These are phyloP conservation scores for Brasenia schreberi DNA, from an alignment of 164 flowering plant species.

Conservation along the genomic window DNA sequence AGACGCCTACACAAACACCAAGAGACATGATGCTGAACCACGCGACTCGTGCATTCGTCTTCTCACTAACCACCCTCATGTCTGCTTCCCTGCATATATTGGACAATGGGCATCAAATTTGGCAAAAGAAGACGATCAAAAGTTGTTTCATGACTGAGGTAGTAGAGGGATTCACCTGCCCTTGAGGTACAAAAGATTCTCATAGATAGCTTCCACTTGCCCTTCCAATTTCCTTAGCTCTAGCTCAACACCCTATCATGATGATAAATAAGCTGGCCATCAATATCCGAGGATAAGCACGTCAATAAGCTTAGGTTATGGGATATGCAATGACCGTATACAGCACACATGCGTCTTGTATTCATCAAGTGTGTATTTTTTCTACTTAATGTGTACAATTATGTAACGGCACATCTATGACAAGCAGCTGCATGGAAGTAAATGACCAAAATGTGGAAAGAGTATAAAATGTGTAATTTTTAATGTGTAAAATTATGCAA, in stretches of 20 bases:
- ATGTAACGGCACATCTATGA: too few species aligned
- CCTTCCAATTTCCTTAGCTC: slow-evolving; percentile 93
- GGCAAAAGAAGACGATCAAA: background rate
- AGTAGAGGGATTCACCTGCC: slow-evolving; percentile 31
- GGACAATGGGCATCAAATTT: background rate
- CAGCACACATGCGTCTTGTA: too few species aligned
- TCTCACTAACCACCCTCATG: slow-evolving; percentile 73
- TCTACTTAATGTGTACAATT: too few species aligned
- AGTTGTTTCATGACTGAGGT: background rate
- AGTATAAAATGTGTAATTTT: too few species aligned
- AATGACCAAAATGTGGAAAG: too few species aligned
- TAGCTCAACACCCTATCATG: slow-evolving; percentile 73
- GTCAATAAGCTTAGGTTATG: too few species aligned
- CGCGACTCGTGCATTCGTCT: slow-evolving; percentile 70
- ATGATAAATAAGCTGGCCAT: background rate
- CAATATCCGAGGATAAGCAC: background rate
- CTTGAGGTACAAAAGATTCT: slow-evolving; percentile 64
- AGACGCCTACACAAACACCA: slow-evolving; percentile 64
- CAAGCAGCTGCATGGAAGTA: too few species aligned
- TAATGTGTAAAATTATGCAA: too few species aligned
- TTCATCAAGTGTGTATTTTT: too few species aligned
- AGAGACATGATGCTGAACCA: slow-evolving; percentile 70
- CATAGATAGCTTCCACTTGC: slow-evolving; percentile 81
- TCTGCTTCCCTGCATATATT: slow-evolving; percentile 40
- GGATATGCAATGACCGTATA: too few species aligned